Evolutionary conservation across 2,329 filamentous ascomycete genomes (phyloP).

Genomic region (Talaromyces rugulosus): DNA sequence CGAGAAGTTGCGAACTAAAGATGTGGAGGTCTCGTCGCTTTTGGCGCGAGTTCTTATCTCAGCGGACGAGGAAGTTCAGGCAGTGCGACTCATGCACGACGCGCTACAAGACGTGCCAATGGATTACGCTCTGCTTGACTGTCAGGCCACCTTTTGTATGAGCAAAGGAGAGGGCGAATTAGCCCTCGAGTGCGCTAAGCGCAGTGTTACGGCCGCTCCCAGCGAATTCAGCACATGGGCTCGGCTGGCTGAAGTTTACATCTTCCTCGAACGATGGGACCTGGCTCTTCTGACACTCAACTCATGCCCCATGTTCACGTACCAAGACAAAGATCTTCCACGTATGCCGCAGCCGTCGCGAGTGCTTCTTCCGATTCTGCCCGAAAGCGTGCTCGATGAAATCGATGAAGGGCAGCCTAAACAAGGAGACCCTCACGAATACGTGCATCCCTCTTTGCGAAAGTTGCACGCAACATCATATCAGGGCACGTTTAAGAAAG

Average conservation of each 20-base stretch:
- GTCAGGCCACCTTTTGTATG: conserved; percentile 87
- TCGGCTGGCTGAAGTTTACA: conserved; percentile 86
- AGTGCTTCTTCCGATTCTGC: conserved; percentile 78
- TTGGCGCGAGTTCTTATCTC: conserved; percentile 87
- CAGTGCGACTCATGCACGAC: conserved; percentile 80
- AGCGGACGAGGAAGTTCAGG: conserved; percentile 96
- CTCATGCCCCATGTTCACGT: conserved; percentile 99
- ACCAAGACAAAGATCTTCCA: conserved; percentile 96
- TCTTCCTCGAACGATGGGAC: conserved; percentile 93
- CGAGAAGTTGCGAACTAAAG: conserved; percentile 85
- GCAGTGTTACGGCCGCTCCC: conserved; percentile 88
- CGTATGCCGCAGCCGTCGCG: conserved; percentile 89
- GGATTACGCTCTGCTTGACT: conserved; percentile 95
- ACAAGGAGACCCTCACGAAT: conserved; percentile 73
- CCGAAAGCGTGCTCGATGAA: conserved; percentile 88
- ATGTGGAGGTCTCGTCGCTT: conserved; percentile 89
- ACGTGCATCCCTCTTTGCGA: conserved; percentile 79
- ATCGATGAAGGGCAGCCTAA: conserved; percentile 80
- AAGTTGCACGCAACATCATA: conserved; percentile 85
- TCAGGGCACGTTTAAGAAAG: conserved; percentile 91
- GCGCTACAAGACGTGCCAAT: conserved; percentile 88
- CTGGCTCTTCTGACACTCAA: conserved; percentile 91
- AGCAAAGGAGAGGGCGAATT: conserved; percentile 82
- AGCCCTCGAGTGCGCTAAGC: conserved; percentile 88
- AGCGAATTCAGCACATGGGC: conserved; percentile 98